A percentile compares a stretch with the other conserved stretches of the same genome.
These are phyloP conservation scores for Podila horticola DNA, from an alignment of 192 early-diverging fungal genomes.

Conservation along the genomic window DNA sequence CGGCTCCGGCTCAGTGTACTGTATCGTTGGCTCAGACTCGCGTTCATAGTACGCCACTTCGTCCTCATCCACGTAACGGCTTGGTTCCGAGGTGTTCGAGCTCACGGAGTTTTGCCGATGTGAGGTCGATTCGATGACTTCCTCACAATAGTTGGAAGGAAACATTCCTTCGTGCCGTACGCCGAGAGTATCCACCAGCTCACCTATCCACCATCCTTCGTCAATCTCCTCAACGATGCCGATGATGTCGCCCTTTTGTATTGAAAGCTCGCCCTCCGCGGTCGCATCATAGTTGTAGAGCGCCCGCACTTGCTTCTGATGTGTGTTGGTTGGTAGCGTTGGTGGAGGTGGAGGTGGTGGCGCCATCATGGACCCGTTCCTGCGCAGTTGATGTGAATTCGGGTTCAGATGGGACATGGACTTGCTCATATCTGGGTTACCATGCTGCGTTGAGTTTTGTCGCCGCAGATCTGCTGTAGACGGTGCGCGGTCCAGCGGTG, in stretches of 20 bases:
- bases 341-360: conserved; percentile 1
- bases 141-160: conserved; percentile 90
- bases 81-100: conserved; percentile 3
- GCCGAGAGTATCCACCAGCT: conserved; percentile 69
- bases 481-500: not conserved
- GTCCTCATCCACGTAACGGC: conserved; percentile 16
- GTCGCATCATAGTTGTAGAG: conserved; percentile 84
- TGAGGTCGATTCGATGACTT: conserved; percentile 27
- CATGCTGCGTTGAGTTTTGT: not conserved
- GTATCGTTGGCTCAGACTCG: conserved; percentile 1
- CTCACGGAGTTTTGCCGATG: not conserved
- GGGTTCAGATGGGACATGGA: conserved; percentile 7
- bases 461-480: conserved; percentile 9
- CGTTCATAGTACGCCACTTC: conserved; percentile 18
- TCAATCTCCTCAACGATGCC: conserved; percentile 84
- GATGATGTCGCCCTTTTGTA: conserved; percentile 87
- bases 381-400: not conserved
- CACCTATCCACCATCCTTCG: conserved; percentile 94
- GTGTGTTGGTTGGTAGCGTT: not conserved
- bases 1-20: conserved; percentile 5
- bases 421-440: conserved; percentile 2
- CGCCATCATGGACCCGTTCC: not conserved
- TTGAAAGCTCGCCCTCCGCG: conserved; percentile 78
- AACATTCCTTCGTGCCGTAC: conserved; percentile 78
- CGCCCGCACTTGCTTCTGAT: conserved; percentile 68